Conservation (phyloP, 1,284 basidiomycete species). For the Pterula multifida region DNA sequence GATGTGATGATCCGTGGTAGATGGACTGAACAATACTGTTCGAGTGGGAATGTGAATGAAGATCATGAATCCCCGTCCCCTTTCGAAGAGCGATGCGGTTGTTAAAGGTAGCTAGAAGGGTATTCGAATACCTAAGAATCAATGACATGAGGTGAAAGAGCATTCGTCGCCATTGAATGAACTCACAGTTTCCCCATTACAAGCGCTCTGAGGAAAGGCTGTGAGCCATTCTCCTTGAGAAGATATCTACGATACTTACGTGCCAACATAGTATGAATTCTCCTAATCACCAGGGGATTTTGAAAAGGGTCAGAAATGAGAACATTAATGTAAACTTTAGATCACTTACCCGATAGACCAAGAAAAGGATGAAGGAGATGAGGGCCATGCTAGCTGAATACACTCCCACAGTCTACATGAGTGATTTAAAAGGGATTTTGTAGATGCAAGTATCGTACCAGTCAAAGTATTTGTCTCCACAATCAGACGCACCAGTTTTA, state of each 20-base stretch:
- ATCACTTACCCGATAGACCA: not conserved
- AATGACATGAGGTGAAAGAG: not conserved
- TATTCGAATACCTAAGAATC: not conserved
- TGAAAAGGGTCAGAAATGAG: no score
- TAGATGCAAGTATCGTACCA: not conserved
- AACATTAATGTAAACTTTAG: no score
- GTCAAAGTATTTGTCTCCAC: not conserved
- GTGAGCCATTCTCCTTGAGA: not conserved
- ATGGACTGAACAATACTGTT: no score
- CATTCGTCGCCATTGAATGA: not conserved
- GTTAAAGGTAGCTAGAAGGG: not conserved
- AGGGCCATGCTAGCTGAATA: not conserved
- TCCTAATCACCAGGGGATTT: no score
- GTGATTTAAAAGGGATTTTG: not conserved
- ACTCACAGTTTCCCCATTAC: conserved; percentile 1
- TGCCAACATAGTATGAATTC: not conserved
- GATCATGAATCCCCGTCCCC: not conserved
- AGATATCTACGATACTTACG: not conserved
- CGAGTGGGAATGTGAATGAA: not conserved
- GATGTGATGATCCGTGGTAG: not conserved
- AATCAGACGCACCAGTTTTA: not conserved
- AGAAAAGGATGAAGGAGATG: not conserved
- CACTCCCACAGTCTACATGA: not conserved
- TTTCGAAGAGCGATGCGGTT: not conserved
- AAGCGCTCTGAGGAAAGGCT: not conserved